phyloP scores from a whole-genome alignment of 306 rosid genomes.

The Luffa aegyptiaca region DNA sequence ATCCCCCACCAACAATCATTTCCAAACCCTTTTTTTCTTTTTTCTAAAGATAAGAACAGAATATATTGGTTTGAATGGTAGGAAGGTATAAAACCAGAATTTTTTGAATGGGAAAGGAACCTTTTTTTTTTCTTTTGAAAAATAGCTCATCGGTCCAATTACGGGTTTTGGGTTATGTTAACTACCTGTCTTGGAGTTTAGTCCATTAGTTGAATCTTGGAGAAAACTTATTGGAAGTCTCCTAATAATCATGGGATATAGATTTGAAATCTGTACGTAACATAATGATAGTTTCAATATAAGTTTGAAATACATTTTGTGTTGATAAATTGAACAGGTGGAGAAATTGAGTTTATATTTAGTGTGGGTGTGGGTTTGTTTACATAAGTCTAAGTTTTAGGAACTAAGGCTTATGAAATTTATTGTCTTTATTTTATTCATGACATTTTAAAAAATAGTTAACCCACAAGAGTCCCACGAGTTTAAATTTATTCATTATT shows the following conservation, averaged over 20 bases:
- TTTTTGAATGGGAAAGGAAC: conserved; percentile 44
- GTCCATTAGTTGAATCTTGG: background rate
- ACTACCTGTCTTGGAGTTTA: background rate
- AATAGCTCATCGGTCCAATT: background rate
- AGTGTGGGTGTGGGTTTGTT: background rate
- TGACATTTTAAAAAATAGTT: no score
- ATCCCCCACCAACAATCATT: conserved; percentile 16
- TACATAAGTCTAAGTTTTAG: no score
- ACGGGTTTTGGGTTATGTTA: background rate
- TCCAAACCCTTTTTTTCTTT: conserved; percentile 19
- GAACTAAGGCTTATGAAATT: background rate
- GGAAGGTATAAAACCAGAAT: conserved; percentile 41
- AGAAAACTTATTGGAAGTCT: no score
- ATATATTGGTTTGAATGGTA: conserved; percentile 52
- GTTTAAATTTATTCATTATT: background rate
- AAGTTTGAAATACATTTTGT: background rate
- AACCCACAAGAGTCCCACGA: background rate
- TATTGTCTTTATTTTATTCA: no score
- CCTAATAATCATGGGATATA: no score
- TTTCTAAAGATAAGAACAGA: conserved; percentile 44
- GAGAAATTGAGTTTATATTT: no score
- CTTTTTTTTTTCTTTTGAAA: background rate
- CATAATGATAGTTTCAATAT: background rate
- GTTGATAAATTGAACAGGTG: no score
- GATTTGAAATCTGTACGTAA: background rate